Conservation (phyloP, 1,284 basidiomycete species). For the Pseudozyma tsukubaensis region DNA sequence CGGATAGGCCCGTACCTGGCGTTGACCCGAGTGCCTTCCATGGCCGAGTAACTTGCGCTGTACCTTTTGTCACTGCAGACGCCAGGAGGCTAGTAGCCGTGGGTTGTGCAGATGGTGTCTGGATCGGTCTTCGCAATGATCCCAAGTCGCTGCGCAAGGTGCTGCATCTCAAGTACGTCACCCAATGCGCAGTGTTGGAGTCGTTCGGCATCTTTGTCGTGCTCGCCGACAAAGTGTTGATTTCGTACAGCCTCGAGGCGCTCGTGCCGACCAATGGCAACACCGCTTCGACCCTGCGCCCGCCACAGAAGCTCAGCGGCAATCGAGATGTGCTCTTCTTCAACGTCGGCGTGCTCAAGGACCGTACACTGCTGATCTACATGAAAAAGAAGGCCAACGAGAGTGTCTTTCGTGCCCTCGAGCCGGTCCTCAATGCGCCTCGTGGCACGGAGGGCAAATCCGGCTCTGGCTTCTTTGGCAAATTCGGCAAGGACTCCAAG, state of each 20-base stretch:
- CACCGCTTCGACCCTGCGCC: slow-evolving; percentile 66
- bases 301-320: slow-evolving; percentile 86
- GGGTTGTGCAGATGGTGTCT: slow-evolving; percentile 93
- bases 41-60: slow-evolving; percentile 90
- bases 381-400: slow-evolving; percentile 93
- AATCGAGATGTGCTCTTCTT: slow-evolving; percentile 93
- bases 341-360: slow-evolving; percentile 85
- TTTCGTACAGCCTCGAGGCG: slow-evolving; percentile 87
- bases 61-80: slow-evolving; percentile 80
- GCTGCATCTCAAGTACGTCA: slow-evolving; percentile 87
- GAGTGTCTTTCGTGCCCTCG: slow-evolving; percentile 91
- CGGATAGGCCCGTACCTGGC: slow-evolving; percentile 44
- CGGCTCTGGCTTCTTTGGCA: slow-evolving; percentile 75
- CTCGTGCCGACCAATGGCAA: slow-evolving; percentile 86
- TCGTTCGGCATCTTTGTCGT: slow-evolving; percentile 96
- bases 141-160: slow-evolving; percentile 87
- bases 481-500: slow-evolving; percentile 79
- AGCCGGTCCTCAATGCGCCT: slow-evolving; percentile 87
- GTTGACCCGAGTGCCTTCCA: slow-evolving; percentile 84
- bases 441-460: slow-evolving; percentile 76
- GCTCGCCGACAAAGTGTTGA: slow-evolving; percentile 82
- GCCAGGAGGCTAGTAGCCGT: slow-evolving; percentile 86
- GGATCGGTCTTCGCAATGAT: slow-evolving; percentile 92
- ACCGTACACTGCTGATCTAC: slow-evolving; percentile 88
- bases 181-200: slow-evolving; percentile 92